Conservation (phyloP, 1,284 basidiomycete species). For the Bjerkandera adusta region DNA sequence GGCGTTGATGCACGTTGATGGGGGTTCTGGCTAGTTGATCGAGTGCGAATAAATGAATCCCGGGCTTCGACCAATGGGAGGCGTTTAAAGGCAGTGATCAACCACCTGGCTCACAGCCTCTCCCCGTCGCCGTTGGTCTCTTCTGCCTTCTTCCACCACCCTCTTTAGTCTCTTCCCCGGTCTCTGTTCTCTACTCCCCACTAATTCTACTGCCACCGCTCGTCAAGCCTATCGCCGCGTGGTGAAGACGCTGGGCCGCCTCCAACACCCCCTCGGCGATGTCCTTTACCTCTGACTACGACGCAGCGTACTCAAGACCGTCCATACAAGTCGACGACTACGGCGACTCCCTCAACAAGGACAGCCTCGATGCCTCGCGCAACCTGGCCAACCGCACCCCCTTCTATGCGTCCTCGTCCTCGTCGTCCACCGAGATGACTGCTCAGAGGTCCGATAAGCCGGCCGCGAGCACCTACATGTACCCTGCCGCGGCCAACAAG, state of each 20-base stretch:
- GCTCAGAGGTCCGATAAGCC: slow-evolving; percentile 18
- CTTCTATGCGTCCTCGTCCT: slow-evolving; percentile 21
- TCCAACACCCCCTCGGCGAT: slow-evolving; percentile 6
- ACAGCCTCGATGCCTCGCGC: slow-evolving; percentile 11
- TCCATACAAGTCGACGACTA: slow-evolving; percentile 19
- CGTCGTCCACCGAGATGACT: slow-evolving; percentile 25
- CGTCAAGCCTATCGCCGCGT: background rate
- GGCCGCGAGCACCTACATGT: slow-evolving; percentile 20
- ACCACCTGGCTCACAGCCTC: no score
- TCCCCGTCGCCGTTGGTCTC: no score
- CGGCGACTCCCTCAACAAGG: slow-evolving; percentile 17
- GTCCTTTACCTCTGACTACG: slow-evolving; percentile 12
- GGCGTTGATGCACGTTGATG: no score
- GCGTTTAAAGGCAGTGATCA: no score
- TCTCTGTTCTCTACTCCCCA: background rate
- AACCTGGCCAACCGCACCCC: slow-evolving; percentile 17
- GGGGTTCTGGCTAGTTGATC: no score
- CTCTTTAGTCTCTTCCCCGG: slow-evolving; percentile 5
- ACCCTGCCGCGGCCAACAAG: slow-evolving; percentile 21
- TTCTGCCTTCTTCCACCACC: slow-evolving; percentile 10
- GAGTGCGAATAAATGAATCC: no score
- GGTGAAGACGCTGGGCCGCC: no score
- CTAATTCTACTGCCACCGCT: slow-evolving; percentile 1
- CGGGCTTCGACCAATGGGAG: no score
- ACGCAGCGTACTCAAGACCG: slow-evolving; percentile 10